phyloP scores from a whole-genome alignment of 1,139 yeast genomes.

The Pichia sp. region DNA sequence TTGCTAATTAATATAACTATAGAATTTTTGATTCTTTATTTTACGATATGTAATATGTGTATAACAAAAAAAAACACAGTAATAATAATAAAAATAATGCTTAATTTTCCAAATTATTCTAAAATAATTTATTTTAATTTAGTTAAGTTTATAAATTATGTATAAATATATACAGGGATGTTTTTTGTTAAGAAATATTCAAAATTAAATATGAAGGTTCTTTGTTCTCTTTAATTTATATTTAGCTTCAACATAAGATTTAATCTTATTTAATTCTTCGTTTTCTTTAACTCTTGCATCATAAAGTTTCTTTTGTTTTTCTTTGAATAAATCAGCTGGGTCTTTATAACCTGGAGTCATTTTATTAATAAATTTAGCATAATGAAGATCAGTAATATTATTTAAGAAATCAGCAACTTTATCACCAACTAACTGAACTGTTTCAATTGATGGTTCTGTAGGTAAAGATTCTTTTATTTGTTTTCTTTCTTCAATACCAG shows the following conservation, averaged over 20 bases:
- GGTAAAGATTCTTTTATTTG: slow-evolving; percentile 41
- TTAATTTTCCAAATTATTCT: no score
- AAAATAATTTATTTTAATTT: no score
- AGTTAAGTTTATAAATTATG: no score
- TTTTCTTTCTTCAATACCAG: slow-evolving; percentile 53
- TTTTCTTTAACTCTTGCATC: slow-evolving; percentile 19
- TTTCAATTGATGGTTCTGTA: slow-evolving; percentile 56
- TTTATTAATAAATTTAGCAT: slow-evolving; percentile 25
- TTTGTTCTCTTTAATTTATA: slow-evolving; percentile 19
- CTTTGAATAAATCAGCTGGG: slow-evolving; percentile 16
- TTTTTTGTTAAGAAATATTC: not conserved
- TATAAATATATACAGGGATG: no score
- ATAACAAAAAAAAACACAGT: no score
- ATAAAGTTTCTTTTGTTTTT: slow-evolving; percentile 16
- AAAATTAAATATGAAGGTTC: slow-evolving; percentile 14
- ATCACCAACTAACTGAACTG: slow-evolving; percentile 63
- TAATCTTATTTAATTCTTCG: slow-evolving; percentile 19
- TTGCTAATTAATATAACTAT: no score
- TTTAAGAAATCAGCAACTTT: slow-evolving; percentile 54
- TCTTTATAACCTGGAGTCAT: slow-evolving; percentile 24
- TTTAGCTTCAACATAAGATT: slow-evolving; percentile 16
- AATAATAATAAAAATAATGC: no score
- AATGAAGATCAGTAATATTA: slow-evolving; percentile 28
- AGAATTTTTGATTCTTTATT: no score
- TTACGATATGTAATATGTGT: no score